Evolutionary conservation across 2,329 filamentous ascomycete genomes (phyloP).

Genomic region (Thermothelomyces thermophilus): DNA sequence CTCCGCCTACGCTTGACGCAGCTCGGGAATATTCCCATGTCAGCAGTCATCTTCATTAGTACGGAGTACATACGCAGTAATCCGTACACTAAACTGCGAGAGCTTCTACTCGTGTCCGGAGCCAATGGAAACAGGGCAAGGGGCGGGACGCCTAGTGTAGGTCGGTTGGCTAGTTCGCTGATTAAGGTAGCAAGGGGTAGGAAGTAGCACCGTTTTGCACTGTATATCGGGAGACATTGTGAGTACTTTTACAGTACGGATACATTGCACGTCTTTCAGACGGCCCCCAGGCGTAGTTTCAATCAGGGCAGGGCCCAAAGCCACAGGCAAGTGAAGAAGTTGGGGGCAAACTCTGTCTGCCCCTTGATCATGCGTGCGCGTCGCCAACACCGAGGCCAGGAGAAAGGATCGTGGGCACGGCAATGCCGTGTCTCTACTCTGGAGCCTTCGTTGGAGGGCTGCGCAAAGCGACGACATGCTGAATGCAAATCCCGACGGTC

Average conservation of each 20-base stretch:
- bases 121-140: constrained; percentile 4
- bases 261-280: background rate
- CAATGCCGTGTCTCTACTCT: constrained; percentile 17
- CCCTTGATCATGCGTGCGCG: background rate
- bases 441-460: constrained; percentile 28
- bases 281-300: background rate
- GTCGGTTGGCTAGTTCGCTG: too few species aligned
- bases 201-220: too few species aligned
- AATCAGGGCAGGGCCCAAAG: background rate
- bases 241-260: too few species aligned
- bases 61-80: too few species aligned
- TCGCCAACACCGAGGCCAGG: constrained; percentile 12
- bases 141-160: background rate
- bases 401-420: background rate
- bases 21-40: constrained; percentile 10
- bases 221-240: too few species aligned
- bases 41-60: constrained; percentile 1
- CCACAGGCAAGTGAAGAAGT: background rate
- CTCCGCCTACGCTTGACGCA: constrained; percentile 4
- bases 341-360: background rate
- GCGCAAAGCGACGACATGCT: constrained; percentile 30
- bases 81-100: background rate
- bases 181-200: too few species aligned
- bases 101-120: background rate
- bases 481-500: constrained; percentile 28